phyloP scores from a whole-genome alignment of 495 filamentous ascomycete genomes.

The Elasticomyces elasticus region DNA sequence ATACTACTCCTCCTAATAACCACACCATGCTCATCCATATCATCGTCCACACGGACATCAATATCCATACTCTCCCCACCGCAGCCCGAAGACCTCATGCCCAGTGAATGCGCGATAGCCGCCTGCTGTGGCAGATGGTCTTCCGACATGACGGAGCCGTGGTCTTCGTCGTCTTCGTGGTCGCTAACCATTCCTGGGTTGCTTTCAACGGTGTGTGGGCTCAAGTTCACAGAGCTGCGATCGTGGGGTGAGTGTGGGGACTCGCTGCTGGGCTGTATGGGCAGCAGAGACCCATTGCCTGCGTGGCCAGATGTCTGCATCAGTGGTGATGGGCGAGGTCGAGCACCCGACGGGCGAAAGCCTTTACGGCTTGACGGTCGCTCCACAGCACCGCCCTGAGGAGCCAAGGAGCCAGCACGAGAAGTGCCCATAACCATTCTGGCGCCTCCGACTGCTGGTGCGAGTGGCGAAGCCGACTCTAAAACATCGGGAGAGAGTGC shows the following conservation, averaged over 20 bases:
- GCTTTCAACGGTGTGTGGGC: conserved; percentile 68
- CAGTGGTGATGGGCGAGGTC: conserved; percentile 15
- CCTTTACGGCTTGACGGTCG: conserved; percentile 23
- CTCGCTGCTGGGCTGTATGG: conserved; percentile 7
- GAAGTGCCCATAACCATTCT: neutral
- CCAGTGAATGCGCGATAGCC: conserved; percentile 1
- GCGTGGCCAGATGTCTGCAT: neutral
- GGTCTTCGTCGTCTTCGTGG: conserved; percentile 46
- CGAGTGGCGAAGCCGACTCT: conserved; percentile 26
- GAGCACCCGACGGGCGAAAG: conserved; percentile 8
- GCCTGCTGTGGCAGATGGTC: conserved; percentile 12
- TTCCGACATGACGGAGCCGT: conserved; percentile 23
- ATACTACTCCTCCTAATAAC: conserved; percentile 16
- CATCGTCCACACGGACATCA: conserved; percentile 18
- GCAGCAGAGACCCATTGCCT: neutral
- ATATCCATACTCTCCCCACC: conserved; percentile 20
- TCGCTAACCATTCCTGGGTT: conserved; percentile 87
- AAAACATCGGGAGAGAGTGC: conserved; percentile 7
- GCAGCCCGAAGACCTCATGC: neutral
- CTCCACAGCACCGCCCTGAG: neutral
- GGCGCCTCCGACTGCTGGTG: conserved; percentile 1
- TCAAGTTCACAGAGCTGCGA: conserved; percentile 40
- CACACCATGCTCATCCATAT: conserved; percentile 14
- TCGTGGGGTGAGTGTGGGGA: conserved; percentile 34
- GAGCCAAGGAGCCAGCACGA: conserved; percentile 1